Base-by-base conservation (phyloP, 2,329 filamentous ascomycete genomes). In the Colletotrichum falcatum region DNA sequence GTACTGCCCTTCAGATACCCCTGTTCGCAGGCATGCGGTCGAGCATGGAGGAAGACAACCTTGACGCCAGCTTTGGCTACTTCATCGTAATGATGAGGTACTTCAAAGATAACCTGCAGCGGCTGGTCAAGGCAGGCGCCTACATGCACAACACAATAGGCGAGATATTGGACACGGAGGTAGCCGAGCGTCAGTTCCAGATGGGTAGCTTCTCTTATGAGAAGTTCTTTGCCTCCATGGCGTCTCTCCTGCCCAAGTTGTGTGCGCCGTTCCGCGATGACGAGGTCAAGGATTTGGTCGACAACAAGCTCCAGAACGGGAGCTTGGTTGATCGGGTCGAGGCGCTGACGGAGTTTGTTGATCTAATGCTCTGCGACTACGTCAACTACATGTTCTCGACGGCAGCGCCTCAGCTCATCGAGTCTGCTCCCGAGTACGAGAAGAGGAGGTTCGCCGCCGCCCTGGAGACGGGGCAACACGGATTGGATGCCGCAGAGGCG, bases 201-300 rank as follows among this genome's bases (percentile, higher is more conserved):
- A 86, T 90, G 65, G 92, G 93, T 18, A 89, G 88, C 60, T 95
- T 95, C 78, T 95, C 93, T 0, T 95, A 95, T 74, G 90, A 92
- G 74, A 91, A 90, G 69, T 95, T 95, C 80, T 95, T 95, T 77
- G 83, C 86, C 2, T 92, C 93, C 72, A 93, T 95, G 86, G 90
- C 89, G 1, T 88, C 88, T 2, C 86, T 96, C 56, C 83, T 96
- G 59, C 93, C 93, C 7, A 93, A 93, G 77, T 87, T 96, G 18
- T 95, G 93, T 75, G 93, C 93, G 0, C 93, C 93, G 0, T 90
- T 93, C 77, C 87, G 93, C n/a, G 93, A 96, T 76, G 89, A 88
- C 5, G 90, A 94, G 77, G 91, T 94, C 68, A 91, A 92, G 77
- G 85, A 87, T 2, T 81, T 95, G 26, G 84, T 90, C 1, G 87